Base-by-base conservation (phyloP, 2,329 filamentous ascomycete genomes). In the Fusarium sp. region DNA sequence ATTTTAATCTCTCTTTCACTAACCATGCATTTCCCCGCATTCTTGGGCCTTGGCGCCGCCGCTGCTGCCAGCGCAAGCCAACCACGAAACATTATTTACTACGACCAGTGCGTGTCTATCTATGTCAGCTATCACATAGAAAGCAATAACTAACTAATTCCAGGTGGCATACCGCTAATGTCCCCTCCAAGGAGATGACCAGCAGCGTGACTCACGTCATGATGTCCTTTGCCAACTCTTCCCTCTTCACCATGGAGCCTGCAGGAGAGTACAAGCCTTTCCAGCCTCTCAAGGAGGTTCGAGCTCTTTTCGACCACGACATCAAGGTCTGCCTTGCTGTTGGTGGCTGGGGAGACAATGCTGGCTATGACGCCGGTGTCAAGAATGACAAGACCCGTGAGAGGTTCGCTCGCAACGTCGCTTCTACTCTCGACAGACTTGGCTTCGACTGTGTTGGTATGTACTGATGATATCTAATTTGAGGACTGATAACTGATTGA, bases 281-380 rank as follows among this genome's bases (percentile, higher is more conserved):
- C 68, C 82, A 85, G 75, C 74, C 82, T 1, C 76, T 89, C 3
- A 72, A 77, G 1, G 80, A 83, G 6, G 80, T 88, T 42, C 84
- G 87, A 18, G 77, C 78, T 25, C 79, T 86, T 20, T 90, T 88
- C 55, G 74, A 81, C 14, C 74, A 83, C 0, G 82, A 80, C 7
- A 83, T 84, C 48, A 88, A 90, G 74, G 76, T 90, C 17, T 85
- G 88, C 81, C 83, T 91, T 59, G 85, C 88, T 18, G 84, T 91
- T 41, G 89, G 89, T 15, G 89, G 88, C 27, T 91, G 88, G 88
- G 88, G 85, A 3, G 87, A 90, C 58, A 85, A 84, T 0, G 71
- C 74, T 14, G 88, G 88, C 1, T 90, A 90, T 74, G 79, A 80
- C 5, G 72, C 59, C 3, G 87, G 80, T 4, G 82, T 83, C 5